Base-by-base conservation (phyloP, 208 protist genomes). In the Tritrichomonas musculus region DNA sequence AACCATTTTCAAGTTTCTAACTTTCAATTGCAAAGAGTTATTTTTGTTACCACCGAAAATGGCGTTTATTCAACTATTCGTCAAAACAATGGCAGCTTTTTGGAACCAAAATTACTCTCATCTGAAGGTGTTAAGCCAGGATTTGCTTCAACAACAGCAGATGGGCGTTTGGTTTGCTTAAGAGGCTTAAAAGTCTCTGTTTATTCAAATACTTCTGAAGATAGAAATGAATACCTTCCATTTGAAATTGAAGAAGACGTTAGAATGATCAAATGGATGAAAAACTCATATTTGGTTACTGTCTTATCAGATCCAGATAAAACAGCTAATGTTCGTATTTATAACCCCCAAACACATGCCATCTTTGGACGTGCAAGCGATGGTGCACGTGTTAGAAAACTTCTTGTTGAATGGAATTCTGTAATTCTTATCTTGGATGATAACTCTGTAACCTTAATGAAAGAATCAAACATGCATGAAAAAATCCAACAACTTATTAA, bases 391-490 rank as follows among this genome's bases (percentile, higher is more conserved):
- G 44, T 84, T 8, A 5, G 44, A n/a, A 22, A 84, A 47, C 1
- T 84, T 4, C n/a, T 84, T n/a, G 4, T 53, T 33, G 73, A 84
- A n/a, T 84, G 73, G 73, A 84, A 84, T 53, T 84, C 73, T n/a
- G 73, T 84, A 4, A 84, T 84, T n/a, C 30, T 84, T n/a, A 44
- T 84, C 4, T 25, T 33, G 1, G 20, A 33, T 5, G 20, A 49
- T 22, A 53, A 53, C 39, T 33, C 39, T 53, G 39, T 53, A 49
- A 84, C 73, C 2, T 53, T 17, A 53, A 49, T 84, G 41, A 44
- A 13, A 13, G 73, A 84, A n/a, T 3, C 39, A 11, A 25, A 84
- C 44, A 84, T 84, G 73, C 27, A 84, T n/a, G 73, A 84, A 53
- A 84, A 84, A 30, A 84, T 84, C 30, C 27, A 33, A 53, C 20